Base-by-base conservation (phyloP, 192 early-diverging fungal species). In the Linnemannia schmuckeri region DNA sequence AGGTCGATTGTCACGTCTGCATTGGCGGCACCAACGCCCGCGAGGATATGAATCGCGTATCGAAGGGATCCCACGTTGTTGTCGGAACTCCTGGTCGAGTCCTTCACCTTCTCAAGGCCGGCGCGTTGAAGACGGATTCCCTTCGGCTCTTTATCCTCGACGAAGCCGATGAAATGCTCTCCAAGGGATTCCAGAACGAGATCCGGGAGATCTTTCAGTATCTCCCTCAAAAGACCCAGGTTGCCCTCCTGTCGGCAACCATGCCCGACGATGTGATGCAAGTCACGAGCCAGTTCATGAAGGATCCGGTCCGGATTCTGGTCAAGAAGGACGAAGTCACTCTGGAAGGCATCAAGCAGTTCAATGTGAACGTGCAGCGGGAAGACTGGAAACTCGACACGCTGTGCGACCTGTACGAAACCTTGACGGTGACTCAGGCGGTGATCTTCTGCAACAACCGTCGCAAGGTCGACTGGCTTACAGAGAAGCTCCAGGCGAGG, bases 311-410 rank as follows among this genome's bases (percentile, higher is more conserved):
- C 88, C 95, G 97, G 87, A 98, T 99, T 90, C 93, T 99, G 75
- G 97, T 99, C 90, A 98, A 98, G 92, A 92, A 95, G 88, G 97
- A 97, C 75, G 97, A 97, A 89, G 90, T 98, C 87, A 97, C 96
- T 46, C 93, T 99, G 42, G 96, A 98, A 82, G 97, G 96, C 91
- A 93, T 95, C 90, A 85, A 80, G 92, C 98, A 99, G 89, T 99
- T 98, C 91, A 99, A 95, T 90, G 94, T 99, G 77, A 93, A 95
- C 66, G 97, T 99, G 33, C 98, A 99, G 85, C 96, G 96, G 91
- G 98, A 99, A 88, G 97, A 99, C 55, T 99, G 96, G 98, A 99
- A 99, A 91, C 91, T 98, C 74, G 98, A 98, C 88, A 99, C 98
- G 37, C 94, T 99, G 40, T 97, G 95, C 80, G 98, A 99, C 89